Conservation (phyloP, 495 filamentous ascomycete species). For the Elasticomyces elasticus region DNA sequence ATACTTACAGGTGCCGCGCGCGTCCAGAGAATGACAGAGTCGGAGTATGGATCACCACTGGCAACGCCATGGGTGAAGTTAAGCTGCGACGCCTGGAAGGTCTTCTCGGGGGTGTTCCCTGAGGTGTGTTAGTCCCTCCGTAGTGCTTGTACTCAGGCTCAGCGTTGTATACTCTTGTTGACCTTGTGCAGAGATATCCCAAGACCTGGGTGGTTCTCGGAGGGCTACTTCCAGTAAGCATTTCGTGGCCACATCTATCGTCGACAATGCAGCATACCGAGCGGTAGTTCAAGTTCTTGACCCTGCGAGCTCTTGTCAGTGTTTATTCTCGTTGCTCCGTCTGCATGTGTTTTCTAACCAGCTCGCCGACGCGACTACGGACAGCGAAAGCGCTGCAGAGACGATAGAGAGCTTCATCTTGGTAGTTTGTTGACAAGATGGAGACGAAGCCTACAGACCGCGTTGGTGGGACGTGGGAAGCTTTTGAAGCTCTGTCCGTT, state of each 20-base stretch:
- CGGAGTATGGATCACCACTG: conserved; percentile 56
- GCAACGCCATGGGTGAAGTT: conserved; percentile 61
- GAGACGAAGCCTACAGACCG: background rate
- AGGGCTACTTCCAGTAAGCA: conserved; percentile 44
- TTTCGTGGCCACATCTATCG: background rate
- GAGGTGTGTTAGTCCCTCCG: background rate
- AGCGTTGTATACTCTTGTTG: conserved; percentile 30
- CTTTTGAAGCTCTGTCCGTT: background rate
- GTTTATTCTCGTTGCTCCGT: background rate
- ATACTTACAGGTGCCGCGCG: conserved; percentile 54
- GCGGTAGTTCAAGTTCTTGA: conserved; percentile 20
- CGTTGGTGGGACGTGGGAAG: background rate
- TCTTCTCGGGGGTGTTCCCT: conserved; percentile 30
- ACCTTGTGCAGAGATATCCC: conserved; percentile 44
- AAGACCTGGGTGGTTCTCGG: conserved; percentile 45
- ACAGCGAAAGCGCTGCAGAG: background rate
- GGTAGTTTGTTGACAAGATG: background rate
- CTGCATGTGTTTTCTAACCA: background rate
- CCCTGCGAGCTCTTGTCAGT: background rate
- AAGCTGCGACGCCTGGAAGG: conserved; percentile 38
- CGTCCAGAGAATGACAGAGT: conserved; percentile 57
- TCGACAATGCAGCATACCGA: background rate
- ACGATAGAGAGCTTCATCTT: conserved; percentile 13
- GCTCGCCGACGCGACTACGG: conserved; percentile 7
- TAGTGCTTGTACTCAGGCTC: background rate